phyloP scores from a whole-genome alignment of 441 rosid species.

The Erodium texanum region DNA sequence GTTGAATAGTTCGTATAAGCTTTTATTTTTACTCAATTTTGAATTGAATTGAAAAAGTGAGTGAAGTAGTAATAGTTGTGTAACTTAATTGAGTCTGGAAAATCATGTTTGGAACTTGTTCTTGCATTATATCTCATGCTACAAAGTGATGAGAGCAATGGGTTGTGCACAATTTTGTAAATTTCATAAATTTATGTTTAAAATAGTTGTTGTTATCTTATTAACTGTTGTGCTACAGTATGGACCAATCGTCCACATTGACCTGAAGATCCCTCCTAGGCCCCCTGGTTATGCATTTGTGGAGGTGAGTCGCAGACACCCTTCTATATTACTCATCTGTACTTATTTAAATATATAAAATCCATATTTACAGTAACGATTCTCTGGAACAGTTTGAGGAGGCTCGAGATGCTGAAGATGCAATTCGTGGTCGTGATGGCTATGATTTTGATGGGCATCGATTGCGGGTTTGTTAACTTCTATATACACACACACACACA shows the following conservation, averaged over 20 bases:
- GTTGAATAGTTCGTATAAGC: neutral
- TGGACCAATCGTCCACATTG: conserved; percentile 63
- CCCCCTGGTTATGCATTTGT: conserved; percentile 82
- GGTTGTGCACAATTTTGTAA: no score
- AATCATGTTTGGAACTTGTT: no score
- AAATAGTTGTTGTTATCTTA: neutral
- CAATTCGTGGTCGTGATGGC: conserved; percentile 71
- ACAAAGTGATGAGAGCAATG: no score
- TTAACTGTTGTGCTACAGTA: conserved; percentile 30
- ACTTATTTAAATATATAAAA: no score
- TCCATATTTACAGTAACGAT: no score
- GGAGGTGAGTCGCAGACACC: conserved; percentile 33
- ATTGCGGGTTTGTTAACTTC: conserved; percentile 37
- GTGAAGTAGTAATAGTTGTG: no score
- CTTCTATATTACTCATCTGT: no score
- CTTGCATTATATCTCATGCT: no score
- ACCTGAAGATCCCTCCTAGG: conserved; percentile 73
- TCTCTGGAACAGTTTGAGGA: conserved; percentile 46
- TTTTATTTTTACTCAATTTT: neutral
- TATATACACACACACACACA: neutral
- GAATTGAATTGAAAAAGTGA: neutral
- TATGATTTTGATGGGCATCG: conserved; percentile 71
- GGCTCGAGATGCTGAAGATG: conserved; percentile 74
- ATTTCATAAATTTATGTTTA: neutral
- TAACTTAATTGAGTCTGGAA: no score